Percentiles rank a stretch among this genome's conserved stretches.
Conservation (phyloP, 225 moss, liverwort and hornwort species). For the Antitrichia curtipendula region DNA sequence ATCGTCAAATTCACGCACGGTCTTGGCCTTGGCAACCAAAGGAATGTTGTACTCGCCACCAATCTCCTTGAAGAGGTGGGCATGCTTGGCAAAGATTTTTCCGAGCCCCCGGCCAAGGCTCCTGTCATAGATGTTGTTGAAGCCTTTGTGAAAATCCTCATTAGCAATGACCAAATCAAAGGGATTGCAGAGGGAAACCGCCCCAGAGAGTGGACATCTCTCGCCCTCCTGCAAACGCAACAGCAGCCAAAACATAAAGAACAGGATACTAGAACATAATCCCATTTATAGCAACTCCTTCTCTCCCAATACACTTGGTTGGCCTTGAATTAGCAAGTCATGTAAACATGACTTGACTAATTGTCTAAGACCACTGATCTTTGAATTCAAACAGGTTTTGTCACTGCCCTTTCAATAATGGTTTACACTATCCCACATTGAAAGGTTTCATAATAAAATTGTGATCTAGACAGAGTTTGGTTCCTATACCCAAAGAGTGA, state of each 20-base stretch:
- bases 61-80: constrained; percentile 58
- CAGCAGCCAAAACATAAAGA: background rate
- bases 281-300: background rate
- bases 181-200: constrained; percentile 84
- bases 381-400: background rate
- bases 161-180: constrained; percentile 75
- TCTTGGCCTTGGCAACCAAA: constrained; percentile 44
- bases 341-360: background rate
- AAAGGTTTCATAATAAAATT: background rate
- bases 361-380: background rate
- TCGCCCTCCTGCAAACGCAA: constrained; percentile 62
- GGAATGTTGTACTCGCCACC: constrained; percentile 68
- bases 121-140: constrained; percentile 80
- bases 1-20: constrained; percentile 82
- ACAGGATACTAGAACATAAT: background rate
- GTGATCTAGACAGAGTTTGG: background rate
- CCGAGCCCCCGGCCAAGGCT: constrained; percentile 43
- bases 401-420: background rate
- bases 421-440: background rate
- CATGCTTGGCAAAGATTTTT: constrained; percentile 62
- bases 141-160: constrained; percentile 74
- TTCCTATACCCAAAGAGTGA: background rate
- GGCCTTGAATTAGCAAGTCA: background rate
- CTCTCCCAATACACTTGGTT: background rate
- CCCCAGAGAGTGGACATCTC: constrained; percentile 69